phyloP scores from a whole-genome alignment of 805 yeast genomes.

The Zygosaccharomyces bisporus region DNA sequence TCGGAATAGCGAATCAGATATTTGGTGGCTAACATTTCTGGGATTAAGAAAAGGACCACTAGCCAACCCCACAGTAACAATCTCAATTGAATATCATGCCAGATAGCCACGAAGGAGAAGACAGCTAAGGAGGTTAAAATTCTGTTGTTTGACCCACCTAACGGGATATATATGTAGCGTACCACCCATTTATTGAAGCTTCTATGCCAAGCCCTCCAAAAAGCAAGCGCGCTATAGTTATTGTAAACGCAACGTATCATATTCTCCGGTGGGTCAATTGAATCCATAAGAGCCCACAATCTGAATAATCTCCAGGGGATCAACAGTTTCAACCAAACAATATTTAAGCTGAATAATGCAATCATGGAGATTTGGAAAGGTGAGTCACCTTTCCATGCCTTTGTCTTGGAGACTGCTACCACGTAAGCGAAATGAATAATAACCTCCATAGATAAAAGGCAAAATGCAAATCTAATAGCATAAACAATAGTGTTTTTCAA shows the following conservation, averaged over 20 bases:
- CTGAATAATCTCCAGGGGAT: constrained; percentile 97
- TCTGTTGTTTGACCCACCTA: constrained; percentile 78
- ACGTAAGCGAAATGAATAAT: constrained; percentile 85
- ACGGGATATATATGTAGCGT: constrained; percentile 83
- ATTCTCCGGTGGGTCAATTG: constrained; percentile 94
- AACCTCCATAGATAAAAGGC: constrained; percentile 85
- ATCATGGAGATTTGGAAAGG: constrained; percentile 95
- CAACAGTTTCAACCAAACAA: constrained; percentile 88
- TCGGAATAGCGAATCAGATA: constrained; percentile 40
- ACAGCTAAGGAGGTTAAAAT: constrained; percentile 76
- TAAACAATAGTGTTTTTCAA: constrained; percentile 52
- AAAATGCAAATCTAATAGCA: constrained; percentile 62
- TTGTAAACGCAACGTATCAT: constrained; percentile 96
- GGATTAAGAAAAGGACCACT: constrained; percentile 78
- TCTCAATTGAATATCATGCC: constrained; percentile 95
- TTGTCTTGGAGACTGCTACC: constrained; percentile 84
- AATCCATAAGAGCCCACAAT: constrained; percentile 88
- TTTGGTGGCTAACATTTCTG: constrained; percentile 68
- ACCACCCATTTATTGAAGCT: constrained; percentile 87
- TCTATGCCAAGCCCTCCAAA: constrained; percentile 99
- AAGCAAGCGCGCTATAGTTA: constrained; percentile 88
- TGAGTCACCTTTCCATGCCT: constrained; percentile 85
- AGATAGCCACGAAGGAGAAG: constrained; percentile 90
- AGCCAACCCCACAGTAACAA: constrained; percentile 95
- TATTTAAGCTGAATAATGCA: constrained; percentile 82